These are phyloP conservation scores for Maudiozyma pseudohumilis DNA, from an alignment of 805 yeast species.

Conservation along the genomic window DNA sequence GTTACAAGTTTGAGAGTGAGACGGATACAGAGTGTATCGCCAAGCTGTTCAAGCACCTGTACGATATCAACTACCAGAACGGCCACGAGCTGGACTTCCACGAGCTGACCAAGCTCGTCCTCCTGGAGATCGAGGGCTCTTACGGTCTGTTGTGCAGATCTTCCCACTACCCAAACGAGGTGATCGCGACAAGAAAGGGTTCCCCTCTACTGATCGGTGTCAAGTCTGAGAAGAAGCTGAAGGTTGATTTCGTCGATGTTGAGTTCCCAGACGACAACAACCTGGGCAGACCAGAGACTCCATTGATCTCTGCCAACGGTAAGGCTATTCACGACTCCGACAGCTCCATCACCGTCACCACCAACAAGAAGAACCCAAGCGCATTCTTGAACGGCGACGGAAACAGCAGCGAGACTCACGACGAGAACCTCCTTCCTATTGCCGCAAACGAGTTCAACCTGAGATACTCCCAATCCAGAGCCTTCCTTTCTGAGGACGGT, in stretches of 20 bases:
- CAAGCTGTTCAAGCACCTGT: slow-evolving; percentile 82
- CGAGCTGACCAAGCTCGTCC: slow-evolving; percentile 84
- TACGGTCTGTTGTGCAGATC: slow-evolving; percentile 93
- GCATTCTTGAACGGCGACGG: slow-evolving; percentile 5
- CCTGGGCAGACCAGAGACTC: slow-evolving; percentile 28
- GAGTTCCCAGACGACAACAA: slow-evolving; percentile 73
- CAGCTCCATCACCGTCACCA: slow-evolving; percentile 1
- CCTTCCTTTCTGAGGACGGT: slow-evolving; percentile 90
- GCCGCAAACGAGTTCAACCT: slow-evolving; percentile 47
- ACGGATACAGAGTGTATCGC: slow-evolving; percentile 99
- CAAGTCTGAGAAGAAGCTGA: slow-evolving; percentile 86
- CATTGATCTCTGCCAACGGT: slow-evolving; percentile 17
- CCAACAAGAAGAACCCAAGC: slow-evolving; percentile 5
- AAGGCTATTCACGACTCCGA: slow-evolving; percentile 2
- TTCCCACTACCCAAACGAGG: slow-evolving; percentile 86
- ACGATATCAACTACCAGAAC: slow-evolving; percentile 62
- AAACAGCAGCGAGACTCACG: background rate
- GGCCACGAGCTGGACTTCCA: slow-evolving; percentile 79
- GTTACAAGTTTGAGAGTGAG: slow-evolving; percentile 76
- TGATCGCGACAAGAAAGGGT: slow-evolving; percentile 95
- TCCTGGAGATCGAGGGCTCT: slow-evolving; percentile 92
- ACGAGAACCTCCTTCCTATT: slow-evolving; percentile 36
- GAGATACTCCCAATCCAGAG: slow-evolving; percentile 90
- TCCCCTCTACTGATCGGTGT: slow-evolving; percentile 96
- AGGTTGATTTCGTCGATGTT: slow-evolving; percentile 96